Conservation (phyloP, 805 yeast species). For the Sugiyamaella marilandica region DNA sequence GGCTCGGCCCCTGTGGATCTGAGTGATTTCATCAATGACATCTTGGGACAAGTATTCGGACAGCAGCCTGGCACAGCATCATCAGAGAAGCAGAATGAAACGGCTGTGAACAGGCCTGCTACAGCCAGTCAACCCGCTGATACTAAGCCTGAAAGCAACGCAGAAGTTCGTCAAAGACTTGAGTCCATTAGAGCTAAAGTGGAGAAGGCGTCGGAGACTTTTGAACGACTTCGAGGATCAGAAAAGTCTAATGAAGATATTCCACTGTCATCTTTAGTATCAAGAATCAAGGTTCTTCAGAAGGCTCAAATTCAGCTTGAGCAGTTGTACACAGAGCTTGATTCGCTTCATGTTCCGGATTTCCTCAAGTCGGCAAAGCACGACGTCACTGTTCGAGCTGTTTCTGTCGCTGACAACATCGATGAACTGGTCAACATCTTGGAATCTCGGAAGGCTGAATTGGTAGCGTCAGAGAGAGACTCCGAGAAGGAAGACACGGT, state of each 20-base stretch:
- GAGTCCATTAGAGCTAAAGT: constrained; percentile 13
- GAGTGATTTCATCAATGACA: constrained; percentile 9
- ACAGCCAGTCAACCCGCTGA: not conserved
- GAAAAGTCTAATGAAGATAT: constrained; percentile 6
- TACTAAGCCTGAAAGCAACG: not conserved
- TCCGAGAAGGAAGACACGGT: not conserved
- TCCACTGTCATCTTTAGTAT: constrained; percentile 10
- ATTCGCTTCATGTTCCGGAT: constrained; percentile 10
- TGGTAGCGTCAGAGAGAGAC: constrained; percentile 12
- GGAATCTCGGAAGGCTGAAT: constrained; percentile 11
- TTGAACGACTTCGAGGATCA: constrained; percentile 17
- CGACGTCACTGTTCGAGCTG: constrained; percentile 19
- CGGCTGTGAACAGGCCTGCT: not conserved
- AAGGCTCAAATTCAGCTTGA: constrained; percentile 25
- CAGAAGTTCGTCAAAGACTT: constrained; percentile 1
- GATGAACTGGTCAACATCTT: constrained; percentile 19
- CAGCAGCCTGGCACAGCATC: not conserved
- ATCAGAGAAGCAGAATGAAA: not conserved
- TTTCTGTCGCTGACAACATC: constrained; percentile 22
- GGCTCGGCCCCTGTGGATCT: constrained; percentile 3
- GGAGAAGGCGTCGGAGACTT: constrained; percentile 18
- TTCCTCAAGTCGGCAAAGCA: constrained; percentile 19
- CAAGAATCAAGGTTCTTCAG: constrained; percentile 27
- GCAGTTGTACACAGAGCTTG: constrained; percentile 23
- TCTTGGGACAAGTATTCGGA: not conserved